Evolutionary conservation across 352 stramenopile species (phyloP), one percentile per base, ranked within the genome.

Genomic region (Phytophthora cajani): DNA sequence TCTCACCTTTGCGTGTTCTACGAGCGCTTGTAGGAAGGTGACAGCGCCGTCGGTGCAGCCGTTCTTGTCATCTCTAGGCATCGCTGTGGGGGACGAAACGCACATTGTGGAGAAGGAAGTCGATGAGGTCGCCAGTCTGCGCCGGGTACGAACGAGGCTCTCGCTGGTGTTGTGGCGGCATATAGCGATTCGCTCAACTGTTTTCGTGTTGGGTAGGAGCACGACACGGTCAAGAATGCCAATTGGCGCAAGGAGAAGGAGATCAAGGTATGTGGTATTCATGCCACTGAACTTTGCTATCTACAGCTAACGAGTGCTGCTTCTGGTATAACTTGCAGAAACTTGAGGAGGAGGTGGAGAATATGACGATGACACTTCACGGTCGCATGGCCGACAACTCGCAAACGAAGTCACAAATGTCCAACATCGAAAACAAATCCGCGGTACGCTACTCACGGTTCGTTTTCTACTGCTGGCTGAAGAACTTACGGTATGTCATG

Each of bases 51-150:
- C 82, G 1, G 85, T 93, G 52, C 78, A 90, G 59, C 84, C 84
- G 11, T 94, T 91, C 51, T 62, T 94, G 53, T 87, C 81, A 9
- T 92, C 85, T 11, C 81, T 94, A 54, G 87, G 87, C 8, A 91
- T 92, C 57, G 17, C 78, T 8, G 81, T 94, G 17, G 87, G 87
- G 10, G 85, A 93, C 27, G 87, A 94, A 62, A 82, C 82, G 17
- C 84, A 93, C 23, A 91, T 94, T 58, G 84, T 94, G 7, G 85
- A 93, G 52, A 91, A 90, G 47, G 85, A 94, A 69, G 77, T 90
- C 9, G 89, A 94, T 62, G 87, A 94, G 69, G 76, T 93, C 25
- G 73, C 84, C 3, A 79, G 78, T 66, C 71, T 93, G 7, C 85
- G 85, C 7, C 78, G 87, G 47, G 83, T 94, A 66, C 49, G 75